Evolutionary conservation across 1,284 basidiomycete species (phyloP).

Genomic region (Stygiomarasmius scandens): DNA sequence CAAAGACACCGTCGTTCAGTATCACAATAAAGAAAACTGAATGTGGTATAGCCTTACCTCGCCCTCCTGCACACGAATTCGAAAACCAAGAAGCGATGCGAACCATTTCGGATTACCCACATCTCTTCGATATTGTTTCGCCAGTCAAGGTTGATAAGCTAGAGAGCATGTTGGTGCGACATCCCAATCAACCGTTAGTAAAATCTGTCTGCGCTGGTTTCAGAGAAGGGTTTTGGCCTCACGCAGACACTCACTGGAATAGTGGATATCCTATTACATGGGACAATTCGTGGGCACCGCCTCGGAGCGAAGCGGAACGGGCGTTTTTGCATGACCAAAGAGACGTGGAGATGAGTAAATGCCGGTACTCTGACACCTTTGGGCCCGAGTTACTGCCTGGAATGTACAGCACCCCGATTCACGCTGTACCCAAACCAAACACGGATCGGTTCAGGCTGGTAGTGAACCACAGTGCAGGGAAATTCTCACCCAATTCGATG

Average conservation of each 20-base stretch:
- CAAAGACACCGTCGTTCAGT: no score
- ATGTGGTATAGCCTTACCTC: no score
- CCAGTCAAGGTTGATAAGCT: conserved; percentile 32
- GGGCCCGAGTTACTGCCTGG: conserved; percentile 38
- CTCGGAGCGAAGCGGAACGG: not conserved
- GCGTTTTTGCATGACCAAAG: conserved; percentile 29
- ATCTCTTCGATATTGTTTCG: conserved; percentile 35
- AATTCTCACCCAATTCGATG: conserved; percentile 34
- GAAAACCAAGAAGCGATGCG: not conserved
- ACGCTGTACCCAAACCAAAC: conserved; percentile 39
- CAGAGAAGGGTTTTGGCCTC: conserved; percentile 42
- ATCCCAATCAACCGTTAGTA: conserved; percentile 35
- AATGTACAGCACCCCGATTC: conserved; percentile 40
- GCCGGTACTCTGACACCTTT: conserved; percentile 36
- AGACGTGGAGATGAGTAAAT: conserved; percentile 28
- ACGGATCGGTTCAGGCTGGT: conserved; percentile 36
- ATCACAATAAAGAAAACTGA: no score
- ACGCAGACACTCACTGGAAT: conserved; percentile 24
- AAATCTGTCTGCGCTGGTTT: conserved; percentile 30
- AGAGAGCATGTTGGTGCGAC: conserved; percentile 18
- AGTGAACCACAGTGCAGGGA: conserved; percentile 38
- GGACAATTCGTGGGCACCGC: conserved; percentile 21
- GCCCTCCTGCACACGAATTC: no score
- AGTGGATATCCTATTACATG: conserved; percentile 13
- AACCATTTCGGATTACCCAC: conserved; percentile 20